Evolutionary conservation across 345 rosid species (phyloP).

Genomic region (Kandelia obovata): DNA sequence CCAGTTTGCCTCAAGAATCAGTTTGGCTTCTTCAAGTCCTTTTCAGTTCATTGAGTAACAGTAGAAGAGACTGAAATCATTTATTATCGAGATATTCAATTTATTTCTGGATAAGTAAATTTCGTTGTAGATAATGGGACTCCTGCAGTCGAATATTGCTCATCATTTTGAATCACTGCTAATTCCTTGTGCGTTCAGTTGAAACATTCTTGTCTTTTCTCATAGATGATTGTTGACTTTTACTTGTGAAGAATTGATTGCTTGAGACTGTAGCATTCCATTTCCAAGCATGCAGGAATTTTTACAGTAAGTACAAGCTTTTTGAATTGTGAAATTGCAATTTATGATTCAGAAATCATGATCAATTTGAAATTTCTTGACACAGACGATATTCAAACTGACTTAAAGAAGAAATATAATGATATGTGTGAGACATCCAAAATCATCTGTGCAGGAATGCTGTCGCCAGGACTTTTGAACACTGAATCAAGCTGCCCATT

Average conservation of each 20-base stretch:
- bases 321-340: neutral
- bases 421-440: constrained; percentile 70
- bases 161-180: neutral
- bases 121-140: neutral
- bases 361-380: constrained; percentile 16
- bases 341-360: constrained; percentile 11
- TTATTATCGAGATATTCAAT: neutral
- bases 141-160: neutral
- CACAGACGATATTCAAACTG: constrained; percentile 76
- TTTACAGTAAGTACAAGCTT: constrained; percentile 5
- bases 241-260: constrained; percentile 38
- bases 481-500: constrained; percentile 66
- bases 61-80: too few species aligned
- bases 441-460: constrained; percentile 74
- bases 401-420: constrained; percentile 78
- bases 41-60: constrained; percentile 11
- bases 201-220: constrained; percentile 4
- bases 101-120: neutral
- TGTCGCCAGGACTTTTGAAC: constrained; percentile 89
- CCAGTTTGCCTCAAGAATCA: neutral
- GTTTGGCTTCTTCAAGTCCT: constrained; percentile 7
- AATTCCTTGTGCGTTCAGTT: neutral
- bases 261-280: constrained; percentile 82
- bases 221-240: constrained; percentile 21
- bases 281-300: constrained; percentile 80